Conservation (phyloP, 345 rosid genomes). For the Aegle marmelos region DNA sequence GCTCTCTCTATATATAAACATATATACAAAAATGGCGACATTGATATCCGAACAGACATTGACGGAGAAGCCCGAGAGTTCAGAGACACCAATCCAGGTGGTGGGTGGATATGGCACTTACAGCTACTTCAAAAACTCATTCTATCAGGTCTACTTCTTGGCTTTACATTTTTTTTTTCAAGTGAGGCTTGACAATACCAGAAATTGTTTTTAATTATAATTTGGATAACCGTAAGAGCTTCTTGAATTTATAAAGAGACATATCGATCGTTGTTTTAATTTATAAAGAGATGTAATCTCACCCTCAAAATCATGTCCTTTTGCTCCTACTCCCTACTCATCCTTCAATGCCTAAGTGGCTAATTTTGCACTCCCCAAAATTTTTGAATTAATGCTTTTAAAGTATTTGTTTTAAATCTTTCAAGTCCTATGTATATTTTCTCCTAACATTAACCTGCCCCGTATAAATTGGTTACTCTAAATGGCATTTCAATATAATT, state of each 20-base stretch:
- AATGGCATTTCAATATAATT: not conserved
- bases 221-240: too few relatives aligned
- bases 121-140: constrained; percentile 55
- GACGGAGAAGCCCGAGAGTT: not conserved
- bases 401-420: not conserved
- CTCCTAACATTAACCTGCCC: not conserved
- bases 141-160: constrained; percentile 36
- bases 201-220: too few relatives aligned
- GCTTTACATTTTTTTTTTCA: not conserved
- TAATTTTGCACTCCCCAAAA: not conserved
- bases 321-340: not conserved
- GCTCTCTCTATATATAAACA: not conserved
- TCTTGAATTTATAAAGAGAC: too few relatives aligned
- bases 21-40: not conserved
- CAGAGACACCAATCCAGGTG: constrained; percentile 29
- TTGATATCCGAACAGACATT: not conserved
- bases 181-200: too few relatives aligned
- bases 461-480: not conserved
- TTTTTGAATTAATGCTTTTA: not conserved
- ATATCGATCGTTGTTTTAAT: too few relatives aligned
- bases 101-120: constrained; percentile 46
- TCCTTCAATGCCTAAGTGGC: not conserved
- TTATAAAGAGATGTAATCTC: too few relatives aligned
- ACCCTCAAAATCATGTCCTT: too few relatives aligned
- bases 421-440: too few relatives aligned